These are phyloP conservation scores for Albifimbria verrucaria DNA, from an alignment of 2,329 filamentous ascomycete species.

Conservation along the genomic window DNA sequence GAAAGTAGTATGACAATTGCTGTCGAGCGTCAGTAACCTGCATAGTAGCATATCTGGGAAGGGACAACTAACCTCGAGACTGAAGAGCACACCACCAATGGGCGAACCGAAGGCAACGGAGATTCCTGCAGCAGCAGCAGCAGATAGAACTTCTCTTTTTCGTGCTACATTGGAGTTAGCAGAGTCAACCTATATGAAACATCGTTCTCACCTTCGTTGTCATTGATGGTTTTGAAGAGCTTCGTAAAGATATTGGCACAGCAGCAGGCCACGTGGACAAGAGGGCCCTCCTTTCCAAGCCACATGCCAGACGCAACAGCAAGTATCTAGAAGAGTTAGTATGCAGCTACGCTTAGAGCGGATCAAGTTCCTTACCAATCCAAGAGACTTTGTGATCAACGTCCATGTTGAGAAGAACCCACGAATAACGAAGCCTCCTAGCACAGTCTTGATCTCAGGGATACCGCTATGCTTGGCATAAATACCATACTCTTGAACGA, in stretches of 20 bases:
- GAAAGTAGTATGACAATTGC: slow-evolving; percentile 96
- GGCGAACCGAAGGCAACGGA: slow-evolving; percentile 93
- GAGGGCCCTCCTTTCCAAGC: slow-evolving; percentile 92
- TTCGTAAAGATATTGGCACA: slow-evolving; percentile 95
- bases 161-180: slow-evolving; percentile 54
- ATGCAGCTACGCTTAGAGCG: slow-evolving; percentile 5
- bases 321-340: slow-evolving; percentile 60
- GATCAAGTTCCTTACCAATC: slow-evolving; percentile 57
- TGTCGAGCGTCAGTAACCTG: slow-evolving; percentile 26
- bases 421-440: slow-evolving; percentile 90
- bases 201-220: slow-evolving; percentile 69
- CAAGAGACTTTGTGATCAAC: slow-evolving; percentile 82
- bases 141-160: slow-evolving; percentile 89
- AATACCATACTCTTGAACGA: slow-evolving; percentile 80
- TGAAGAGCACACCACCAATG: slow-evolving; percentile 92
- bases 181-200: neutral
- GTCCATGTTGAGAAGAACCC: slow-evolving; percentile 88
- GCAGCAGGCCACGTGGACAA: slow-evolving; percentile 96
- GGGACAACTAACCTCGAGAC: slow-evolving; percentile 66
- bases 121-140: slow-evolving; percentile 86
- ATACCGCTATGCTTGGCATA: slow-evolving; percentile 96
- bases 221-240: slow-evolving; percentile 72
- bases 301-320: slow-evolving; percentile 93
- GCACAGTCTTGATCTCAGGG: slow-evolving; percentile 93
- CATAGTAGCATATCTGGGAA: neutral